Conservation (phyloP, 768 basidiomycete species). For the Clitopilus passeckerianus region DNA sequence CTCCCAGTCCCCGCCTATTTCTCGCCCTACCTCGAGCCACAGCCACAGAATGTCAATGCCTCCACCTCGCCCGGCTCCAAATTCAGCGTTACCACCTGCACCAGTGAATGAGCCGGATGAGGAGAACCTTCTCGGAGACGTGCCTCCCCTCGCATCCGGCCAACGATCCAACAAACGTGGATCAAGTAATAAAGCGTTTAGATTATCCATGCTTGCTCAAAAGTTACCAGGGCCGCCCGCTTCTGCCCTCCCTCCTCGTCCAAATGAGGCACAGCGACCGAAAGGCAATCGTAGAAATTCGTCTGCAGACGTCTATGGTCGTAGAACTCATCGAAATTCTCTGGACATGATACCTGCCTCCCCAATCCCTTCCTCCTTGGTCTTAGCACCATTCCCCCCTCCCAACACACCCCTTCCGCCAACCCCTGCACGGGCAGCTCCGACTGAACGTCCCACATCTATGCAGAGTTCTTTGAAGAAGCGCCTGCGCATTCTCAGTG, state of each 20-base stretch:
- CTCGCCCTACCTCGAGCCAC: slow-evolving; percentile 29
- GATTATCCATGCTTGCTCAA: slow-evolving; percentile 57
- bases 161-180: slow-evolving; percentile 27
- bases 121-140: slow-evolving; percentile 12
- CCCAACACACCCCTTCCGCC: neutral
- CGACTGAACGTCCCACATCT: slow-evolving; percentile 32
- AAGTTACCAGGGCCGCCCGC: slow-evolving; percentile 51
- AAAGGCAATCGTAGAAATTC: slow-evolving; percentile 27
- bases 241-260: slow-evolving; percentile 57
- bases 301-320: slow-evolving; percentile 28
- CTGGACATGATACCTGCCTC: slow-evolving; percentile 42
- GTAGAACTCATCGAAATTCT: slow-evolving; percentile 4
- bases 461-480: slow-evolving; percentile 48
- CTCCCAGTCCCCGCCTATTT: slow-evolving; percentile 27
- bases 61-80: slow-evolving; percentile 70
- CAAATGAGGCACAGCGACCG: slow-evolving; percentile 43
- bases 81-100: slow-evolving; percentile 64
- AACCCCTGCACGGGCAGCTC: slow-evolving; percentile 21
- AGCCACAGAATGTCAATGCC: slow-evolving; percentile 62
- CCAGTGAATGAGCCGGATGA: slow-evolving; percentile 32
- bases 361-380: slow-evolving; percentile 26
- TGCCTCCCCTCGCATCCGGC: slow-evolving; percentile 32
- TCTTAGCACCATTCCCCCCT: neutral
- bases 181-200: slow-evolving; percentile 51
- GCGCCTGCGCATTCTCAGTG: slow-evolving; percentile 64